Evolutionary conservation across 2,329 filamentous ascomycete genomes (phyloP), one percentile per base, ranked within the genome.

Genomic region (Hymenoscyphus fraxineus): DNA sequence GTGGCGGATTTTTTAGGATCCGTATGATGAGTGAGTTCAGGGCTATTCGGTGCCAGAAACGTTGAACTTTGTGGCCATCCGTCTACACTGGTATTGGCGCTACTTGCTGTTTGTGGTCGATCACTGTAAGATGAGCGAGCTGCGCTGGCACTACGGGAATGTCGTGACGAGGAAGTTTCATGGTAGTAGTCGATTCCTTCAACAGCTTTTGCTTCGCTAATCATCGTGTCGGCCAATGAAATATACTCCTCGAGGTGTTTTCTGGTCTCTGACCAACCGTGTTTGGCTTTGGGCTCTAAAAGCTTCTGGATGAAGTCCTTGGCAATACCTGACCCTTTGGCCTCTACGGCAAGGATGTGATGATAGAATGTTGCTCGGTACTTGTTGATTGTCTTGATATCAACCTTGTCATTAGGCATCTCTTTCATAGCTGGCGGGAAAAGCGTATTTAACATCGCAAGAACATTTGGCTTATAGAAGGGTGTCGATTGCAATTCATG

Each of bases 361-460:
- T 60, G 54, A 41, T 70, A 74, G 35, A 74, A 71, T 16, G 64
- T 67, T 1, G 57, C 58, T 38, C 72, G 69, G 44, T 73, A 68
- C 55, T 62, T 61, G 27, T 69, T 32, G n/a, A 73, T 39, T 16
- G 58, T 56, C 19, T 64, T 64, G 16, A 63, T 60, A 31, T 65
- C 62, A 19, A 73, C 65, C 15, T 59, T 61, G 35, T 68, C 60
- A 35, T 70, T 72, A 2, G 71, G 70, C 5, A 72, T 58, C 35
- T 72, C 67, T 32, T 62, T 65, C 27, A 70, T 58, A 10, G 58
- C 65, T 16, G 73, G 72, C 41, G 72, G 72, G 31, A 73, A 75
- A 1, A 75, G 60, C 0, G 73, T 74, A 47, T 75, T 75, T 5
- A 75, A 65, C 70, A 73, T 71, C 6, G 72, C 72, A 12, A 74